Base-by-base conservation (phyloP, 495 filamentous ascomycete species). In the Staphylotrichum tortipilum region DNA sequence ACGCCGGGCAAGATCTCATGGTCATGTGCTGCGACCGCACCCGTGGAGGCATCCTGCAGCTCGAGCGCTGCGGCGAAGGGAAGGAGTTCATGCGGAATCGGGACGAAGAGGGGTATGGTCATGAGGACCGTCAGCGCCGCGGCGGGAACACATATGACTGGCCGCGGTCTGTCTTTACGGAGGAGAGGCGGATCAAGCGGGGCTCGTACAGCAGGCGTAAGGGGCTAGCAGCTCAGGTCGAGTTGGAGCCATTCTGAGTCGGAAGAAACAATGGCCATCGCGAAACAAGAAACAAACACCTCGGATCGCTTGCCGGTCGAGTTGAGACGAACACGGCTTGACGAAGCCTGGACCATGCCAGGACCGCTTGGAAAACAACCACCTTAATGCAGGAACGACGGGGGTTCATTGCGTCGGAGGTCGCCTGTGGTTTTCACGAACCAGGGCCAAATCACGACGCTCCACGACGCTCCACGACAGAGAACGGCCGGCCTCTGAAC, bases 31-130 rank as follows among this genome's bases (percentile, higher is more conserved):
- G 78, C 17, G 91, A 97, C 60, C 69, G 68, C 21, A 74, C 73
- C 22, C 82, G 88, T 58, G 90, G 90, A 41, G 90, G 90, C 4
- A 70, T 96, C 31, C 75, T 95, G 73, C 77, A 85, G 54, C 81
- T 86, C 50, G 83, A 88, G 59, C 73, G 87, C 15, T 77, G 72
- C 45, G 68, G 65, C 23, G 31, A 62, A 6, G 66, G 55, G 47
- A 66, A 30, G 57, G 78, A 68, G 74, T 70, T 14, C 23, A 35
- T 24, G 41, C 66, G 58, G 40, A 36, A 1, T 5, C 15, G 19
- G n/a, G 47, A 58, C 17, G 50, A 47, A 3, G 37, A 44, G 12
- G 34, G 33, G 11, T 15, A 43, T 5, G 40, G 23, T 29, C 18
- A 40, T 15, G 34, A 31, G 3, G 42, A 33, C 14, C 29, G 33